Conservation (phyloP, 495 filamentous ascomycete genomes). For the Haplographium delicatum region DNA sequence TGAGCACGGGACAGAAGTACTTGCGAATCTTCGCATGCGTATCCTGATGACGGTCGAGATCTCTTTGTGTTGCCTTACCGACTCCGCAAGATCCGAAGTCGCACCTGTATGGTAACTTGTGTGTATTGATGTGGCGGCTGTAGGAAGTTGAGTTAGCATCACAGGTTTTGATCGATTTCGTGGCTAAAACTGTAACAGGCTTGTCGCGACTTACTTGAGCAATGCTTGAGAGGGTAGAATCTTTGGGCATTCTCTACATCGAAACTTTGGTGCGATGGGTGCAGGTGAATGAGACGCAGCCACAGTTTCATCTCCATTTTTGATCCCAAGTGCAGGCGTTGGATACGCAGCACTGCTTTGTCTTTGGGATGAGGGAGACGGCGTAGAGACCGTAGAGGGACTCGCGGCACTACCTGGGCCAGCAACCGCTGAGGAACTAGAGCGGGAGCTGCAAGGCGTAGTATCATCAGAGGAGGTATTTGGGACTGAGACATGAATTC, state of each 20-base stretch:
- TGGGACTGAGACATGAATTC: too few relatives aligned
- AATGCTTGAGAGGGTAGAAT: not conserved
- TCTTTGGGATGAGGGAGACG: not conserved
- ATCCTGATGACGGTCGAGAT: conserved; percentile 10
- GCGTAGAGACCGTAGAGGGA: not conserved
- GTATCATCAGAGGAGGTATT: conserved; percentile 1
- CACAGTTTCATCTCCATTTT: not conserved
- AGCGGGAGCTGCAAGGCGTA: too few relatives aligned
- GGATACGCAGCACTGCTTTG: not conserved
- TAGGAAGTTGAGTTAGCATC: not conserved
- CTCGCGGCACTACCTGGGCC: not conserved
- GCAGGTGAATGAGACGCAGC: too few relatives aligned
- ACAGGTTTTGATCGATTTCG: too few relatives aligned
- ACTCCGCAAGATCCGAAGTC: conserved; percentile 2
- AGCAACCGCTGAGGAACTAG: conserved; percentile 3
- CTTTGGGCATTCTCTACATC: conserved; percentile 5
- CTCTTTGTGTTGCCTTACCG: conserved; percentile 7
- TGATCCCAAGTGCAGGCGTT: not conserved
- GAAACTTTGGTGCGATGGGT: not conserved
- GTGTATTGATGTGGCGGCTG: conserved; percentile 15
- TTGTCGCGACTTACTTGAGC: conserved; percentile 20
- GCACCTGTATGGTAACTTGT: conserved; percentile 9
- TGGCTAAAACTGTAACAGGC: too few relatives aligned
- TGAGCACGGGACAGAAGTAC: conserved; percentile 2
- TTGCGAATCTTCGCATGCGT: conserved; percentile 8